Evolutionary conservation across 2,329 filamentous ascomycete genomes (phyloP), one percentile per base, ranked within the genome.

Genomic region (Paecilomyces sp.): DNA sequence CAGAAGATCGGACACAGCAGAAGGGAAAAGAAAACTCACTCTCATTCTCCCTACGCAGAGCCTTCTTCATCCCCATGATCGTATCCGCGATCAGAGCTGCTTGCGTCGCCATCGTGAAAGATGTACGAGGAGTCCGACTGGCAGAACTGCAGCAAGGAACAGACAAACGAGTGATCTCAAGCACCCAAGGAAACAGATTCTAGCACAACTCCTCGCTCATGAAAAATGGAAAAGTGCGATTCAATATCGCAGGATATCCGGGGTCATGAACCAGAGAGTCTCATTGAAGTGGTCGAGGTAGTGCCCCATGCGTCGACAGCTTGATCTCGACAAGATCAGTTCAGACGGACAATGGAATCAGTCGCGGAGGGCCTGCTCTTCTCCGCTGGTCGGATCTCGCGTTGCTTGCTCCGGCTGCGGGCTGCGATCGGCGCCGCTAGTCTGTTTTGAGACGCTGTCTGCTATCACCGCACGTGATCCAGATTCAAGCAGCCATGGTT

Each of bases 1-100:
- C 60, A 63, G 54, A 55, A 41, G 60, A 65, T 58, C 65, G 60
- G 59, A 58, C 58, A 56, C 59, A 7, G 18, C 50, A 34, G 31
- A 9, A 22, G 22, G 22, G 22, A 22, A 31, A n/a, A 56, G 22
- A 31, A 64, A 13, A 28, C 52, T 61, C 67, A 82, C 80, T 74
- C 57, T 79, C 74, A 65, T 74, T 73, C 61, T 80, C 75, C 63
- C 77, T 75, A 63, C 76, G 75, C 62, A 83, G 68, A 33, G 81
- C 80, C 64, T 79, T 72, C 68, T 83, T 84, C 76, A 85, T 79
- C 47, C 77, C 79, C 58, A 80, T 74, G 64, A 84, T 83, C 11
- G 82, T 84, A 64, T 84, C 81, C 52, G 79, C 77, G 62, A 80
- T 79, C 65, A 78, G 62, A 56, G 74, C 76, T 57, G 74, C 73